phyloP scores from a whole-genome alignment of 176 grass and related monocot species.

The Zoysia japonica region DNA sequence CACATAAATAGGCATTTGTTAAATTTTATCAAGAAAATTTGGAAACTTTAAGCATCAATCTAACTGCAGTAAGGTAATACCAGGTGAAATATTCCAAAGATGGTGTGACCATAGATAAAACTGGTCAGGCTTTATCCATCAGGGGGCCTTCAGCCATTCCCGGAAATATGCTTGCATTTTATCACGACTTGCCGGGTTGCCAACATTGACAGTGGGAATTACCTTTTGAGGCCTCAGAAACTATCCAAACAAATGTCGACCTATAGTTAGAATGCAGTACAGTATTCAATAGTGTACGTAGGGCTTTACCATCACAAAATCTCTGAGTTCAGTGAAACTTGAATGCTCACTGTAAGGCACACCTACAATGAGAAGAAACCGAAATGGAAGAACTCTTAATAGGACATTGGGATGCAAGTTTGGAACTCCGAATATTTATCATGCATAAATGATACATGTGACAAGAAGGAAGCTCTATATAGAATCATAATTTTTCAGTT shows the following conservation, averaged over 20 bases:
- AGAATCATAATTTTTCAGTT: background rate
- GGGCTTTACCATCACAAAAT: constrained; percentile 72
- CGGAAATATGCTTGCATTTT: constrained; percentile 60
- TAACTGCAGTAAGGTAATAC: constrained; percentile 25
- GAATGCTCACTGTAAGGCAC: constrained; percentile 85
- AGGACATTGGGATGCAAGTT: no score
- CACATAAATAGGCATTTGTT: constrained; percentile 19
- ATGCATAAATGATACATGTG: background rate
- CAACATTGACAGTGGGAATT: constrained; percentile 63
- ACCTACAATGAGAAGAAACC: constrained; percentile 54
- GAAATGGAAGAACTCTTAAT: constrained; percentile 11
- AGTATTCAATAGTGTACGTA: constrained; percentile 7
- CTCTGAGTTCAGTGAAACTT: constrained; percentile 68
- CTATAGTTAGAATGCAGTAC: constrained; percentile 31
- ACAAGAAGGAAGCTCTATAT: background rate
- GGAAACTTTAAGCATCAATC: constrained; percentile 19
- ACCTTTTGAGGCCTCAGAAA: constrained; percentile 59
- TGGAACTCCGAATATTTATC: no score
- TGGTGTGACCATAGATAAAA: background rate
- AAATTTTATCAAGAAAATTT: background rate
- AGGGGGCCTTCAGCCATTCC: constrained; percentile 54
- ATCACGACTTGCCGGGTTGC: constrained; percentile 49
- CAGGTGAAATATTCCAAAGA: background rate
- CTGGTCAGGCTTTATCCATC: constrained; percentile 19
- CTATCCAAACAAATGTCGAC: constrained; percentile 30